A percentile compares a stretch with the other conserved stretches of the same genome.
phyloP scores from a whole-genome alignment of 148 eudicot species.

The Rhododendron henanense region DNA sequence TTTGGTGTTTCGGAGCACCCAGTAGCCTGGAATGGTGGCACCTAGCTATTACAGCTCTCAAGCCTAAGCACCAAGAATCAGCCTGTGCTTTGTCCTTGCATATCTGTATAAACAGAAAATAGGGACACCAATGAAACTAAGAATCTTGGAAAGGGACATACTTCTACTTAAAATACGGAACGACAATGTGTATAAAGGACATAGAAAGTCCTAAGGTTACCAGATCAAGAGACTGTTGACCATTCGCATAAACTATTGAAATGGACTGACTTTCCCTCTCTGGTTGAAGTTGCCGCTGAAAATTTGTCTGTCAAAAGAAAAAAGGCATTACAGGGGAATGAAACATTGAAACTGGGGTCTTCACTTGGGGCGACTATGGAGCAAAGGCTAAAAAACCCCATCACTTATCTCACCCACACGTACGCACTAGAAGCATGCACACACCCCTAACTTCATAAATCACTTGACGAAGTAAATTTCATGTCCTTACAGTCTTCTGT shows the following conservation, averaged over 20 bases:
- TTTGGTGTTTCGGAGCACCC: constrained; percentile 14
- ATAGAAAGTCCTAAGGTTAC: constrained; percentile 14
- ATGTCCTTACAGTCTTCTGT: constrained; percentile 30
- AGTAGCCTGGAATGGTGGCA: constrained; percentile 11
- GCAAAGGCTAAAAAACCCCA: background rate
- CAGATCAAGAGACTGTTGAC: constrained; percentile 39
- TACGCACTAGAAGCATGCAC: background rate
- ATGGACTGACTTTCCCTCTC: constrained; percentile 36
- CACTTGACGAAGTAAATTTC: background rate
- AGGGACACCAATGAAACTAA: background rate
- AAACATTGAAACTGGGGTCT: background rate
- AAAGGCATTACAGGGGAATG: background rate
- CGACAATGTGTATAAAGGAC: background rate
- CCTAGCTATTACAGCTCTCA: constrained; percentile 34
- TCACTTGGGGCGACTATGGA: background rate
- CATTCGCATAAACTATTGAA: constrained; percentile 27
- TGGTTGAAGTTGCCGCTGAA: constrained; percentile 30
- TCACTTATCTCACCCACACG: background rate
- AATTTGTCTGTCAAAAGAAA: constrained; percentile 13
- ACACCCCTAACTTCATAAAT: background rate
- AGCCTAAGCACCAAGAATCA: constrained; percentile 40
- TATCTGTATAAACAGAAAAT: constrained; percentile 19
- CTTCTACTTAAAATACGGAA: background rate
- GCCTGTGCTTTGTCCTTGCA: constrained; percentile 45
- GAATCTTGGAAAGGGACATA: background rate